phyloP scores from a whole-genome alignment of 139 green algal species.

The Chlorella sorokiniana region DNA sequence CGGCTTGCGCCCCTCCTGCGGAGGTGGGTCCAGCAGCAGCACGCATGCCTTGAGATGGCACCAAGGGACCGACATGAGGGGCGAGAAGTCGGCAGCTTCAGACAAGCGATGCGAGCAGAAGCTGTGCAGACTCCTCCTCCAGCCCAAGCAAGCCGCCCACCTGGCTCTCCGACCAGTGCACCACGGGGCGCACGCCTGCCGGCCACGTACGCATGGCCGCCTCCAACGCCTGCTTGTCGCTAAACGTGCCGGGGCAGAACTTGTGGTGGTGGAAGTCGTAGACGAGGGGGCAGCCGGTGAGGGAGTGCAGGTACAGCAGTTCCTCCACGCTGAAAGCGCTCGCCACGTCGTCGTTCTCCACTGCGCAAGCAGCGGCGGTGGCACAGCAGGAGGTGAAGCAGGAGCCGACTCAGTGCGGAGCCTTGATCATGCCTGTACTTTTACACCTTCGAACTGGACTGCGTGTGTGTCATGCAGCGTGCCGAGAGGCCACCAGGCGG shows the following conservation, averaged over 20 bases:
- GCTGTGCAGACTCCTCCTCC: not conserved
- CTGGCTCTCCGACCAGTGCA: conserved; percentile 74
- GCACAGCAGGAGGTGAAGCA: too few species aligned
- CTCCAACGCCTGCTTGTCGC: conserved; percentile 56
- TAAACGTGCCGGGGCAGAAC: conserved; percentile 47
- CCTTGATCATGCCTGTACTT: too few species aligned
- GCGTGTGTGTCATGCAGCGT: too few species aligned
- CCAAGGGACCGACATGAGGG: too few species aligned
- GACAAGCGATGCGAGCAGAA: too few species aligned
- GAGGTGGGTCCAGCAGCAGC: too few species aligned
- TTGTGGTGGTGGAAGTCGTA: conserved; percentile 82
- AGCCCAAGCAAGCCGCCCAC: not conserved
- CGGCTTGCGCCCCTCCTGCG: conserved; percentile 45
- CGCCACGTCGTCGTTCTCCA: conserved; percentile 76
- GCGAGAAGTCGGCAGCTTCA: too few species aligned
- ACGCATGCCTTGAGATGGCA: too few species aligned
- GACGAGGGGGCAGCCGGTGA: conserved; percentile 59
- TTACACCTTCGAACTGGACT: too few species aligned
- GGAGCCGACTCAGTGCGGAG: too few species aligned
- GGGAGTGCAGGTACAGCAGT: conserved; percentile 50
- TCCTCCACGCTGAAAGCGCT: conserved; percentile 56
- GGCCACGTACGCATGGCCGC: conserved; percentile 64
- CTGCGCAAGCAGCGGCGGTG: not conserved
- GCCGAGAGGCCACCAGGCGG: too few species aligned
- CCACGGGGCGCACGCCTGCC: conserved; percentile 58